A percentile compares a stretch with the other conserved stretches of the same genome.
Conservation (phyloP, 345 rosid genomes). For the Aegle marmelos region DNA sequence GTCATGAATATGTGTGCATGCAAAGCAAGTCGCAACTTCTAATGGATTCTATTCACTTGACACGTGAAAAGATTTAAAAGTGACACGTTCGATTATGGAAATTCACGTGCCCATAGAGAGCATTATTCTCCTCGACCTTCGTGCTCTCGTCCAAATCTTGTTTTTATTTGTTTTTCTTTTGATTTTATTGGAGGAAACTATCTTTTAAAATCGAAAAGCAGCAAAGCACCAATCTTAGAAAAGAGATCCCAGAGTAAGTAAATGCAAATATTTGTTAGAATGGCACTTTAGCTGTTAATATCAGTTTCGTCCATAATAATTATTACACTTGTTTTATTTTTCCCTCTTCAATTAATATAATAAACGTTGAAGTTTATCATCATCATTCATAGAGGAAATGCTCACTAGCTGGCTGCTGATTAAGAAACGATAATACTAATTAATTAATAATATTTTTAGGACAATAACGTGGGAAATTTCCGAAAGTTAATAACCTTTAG, state of each 20-base stretch:
- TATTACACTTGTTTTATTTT: not conserved
- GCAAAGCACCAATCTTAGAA: not conserved
- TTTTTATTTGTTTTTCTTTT: not conserved
- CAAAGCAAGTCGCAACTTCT: not conserved
- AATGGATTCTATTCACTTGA: not conserved
- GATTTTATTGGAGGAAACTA: not conserved
- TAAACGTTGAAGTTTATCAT: not conserved
- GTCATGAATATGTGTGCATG: not conserved
- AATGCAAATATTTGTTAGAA: not conserved
- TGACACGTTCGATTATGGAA: not conserved
- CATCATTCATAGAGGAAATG: conserved; percentile 3
- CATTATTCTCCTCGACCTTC: conserved; percentile 6
- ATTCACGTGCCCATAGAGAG: conserved; percentile 1
- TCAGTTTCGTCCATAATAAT: not conserved
- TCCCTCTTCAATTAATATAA: not conserved
- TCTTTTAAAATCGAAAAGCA: not conserved
- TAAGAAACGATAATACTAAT: not conserved
- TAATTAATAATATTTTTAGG: not conserved
- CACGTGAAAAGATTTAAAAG: not conserved
- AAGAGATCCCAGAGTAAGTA: not conserved
- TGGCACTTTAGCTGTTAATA: too few species aligned
- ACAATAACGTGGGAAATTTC: not conserved
- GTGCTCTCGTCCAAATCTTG: not conserved
- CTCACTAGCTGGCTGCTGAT: conserved; percentile 8
- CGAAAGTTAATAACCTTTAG: not conserved